Evolutionary conservation across 2,329 filamentous ascomycete species (phyloP), one percentile per base, ranked within the genome.

Genomic region (Ambrosiella xylebori): DNA sequence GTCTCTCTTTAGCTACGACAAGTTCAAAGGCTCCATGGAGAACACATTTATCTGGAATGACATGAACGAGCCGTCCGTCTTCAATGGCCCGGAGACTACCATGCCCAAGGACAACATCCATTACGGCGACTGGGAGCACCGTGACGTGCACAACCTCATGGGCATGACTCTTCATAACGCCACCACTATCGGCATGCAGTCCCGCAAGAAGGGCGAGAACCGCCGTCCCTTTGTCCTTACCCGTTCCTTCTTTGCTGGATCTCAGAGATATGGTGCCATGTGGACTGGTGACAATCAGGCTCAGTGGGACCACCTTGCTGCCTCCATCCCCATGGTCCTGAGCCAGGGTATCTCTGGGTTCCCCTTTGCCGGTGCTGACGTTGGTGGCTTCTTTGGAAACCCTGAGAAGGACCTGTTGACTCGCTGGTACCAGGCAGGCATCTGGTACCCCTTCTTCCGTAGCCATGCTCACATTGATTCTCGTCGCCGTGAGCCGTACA

Each of bases 41-140:
- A 98, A 97, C 69, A 84, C 88, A 0, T 96, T 88, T 70, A 81
- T 98, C 65, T 98, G 93, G 93, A 98, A 98, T 69, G 93, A 98
- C 69, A 98, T 98, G 93, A 97, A 96, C 68, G 93, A 98, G 73
- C 93, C 93, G 0, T 97, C 93, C 0, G 93, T 98, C 1, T 98
- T 98, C 75, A 97, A 97, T 68, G 93, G 93, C 0, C 93, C 93
- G 0, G 93, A 98, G 70, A 95, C 89, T 2, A 97, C 91, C 4
- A 97, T 97, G 90, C 93, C 93, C 61, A 96, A 96, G 71, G 93
- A 98, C 74, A 98, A 98, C 68, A 71, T 98, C 37, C 93, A 98
- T 68, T 74, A 86, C 66, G 90, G 81, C 56, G 81, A 85, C 66
- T 98, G 93, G 93, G 93, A 98, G 70, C 93, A 98, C 68, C 86